A percentile compares a stretch with the other conserved stretches of the same genome.
Evolutionary conservation across 2,329 filamentous ascomycete genomes (phyloP).

Genomic region (Ceratocystis smalleyi): DNA sequence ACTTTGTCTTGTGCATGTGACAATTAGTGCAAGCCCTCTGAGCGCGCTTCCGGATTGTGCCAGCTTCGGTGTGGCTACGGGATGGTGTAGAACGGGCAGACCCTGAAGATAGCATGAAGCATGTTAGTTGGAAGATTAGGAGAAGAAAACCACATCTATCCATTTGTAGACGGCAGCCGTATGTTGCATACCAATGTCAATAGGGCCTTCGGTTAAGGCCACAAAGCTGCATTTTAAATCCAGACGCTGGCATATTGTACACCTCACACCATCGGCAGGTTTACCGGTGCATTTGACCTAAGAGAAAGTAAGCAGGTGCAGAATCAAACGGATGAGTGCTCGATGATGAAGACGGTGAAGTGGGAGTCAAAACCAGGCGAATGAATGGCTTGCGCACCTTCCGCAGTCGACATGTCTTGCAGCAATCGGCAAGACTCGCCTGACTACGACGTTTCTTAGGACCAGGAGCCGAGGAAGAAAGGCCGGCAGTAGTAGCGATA

Average conservation of each 20-base stretch:
- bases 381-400: constrained; percentile 22
- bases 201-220: constrained; percentile 12
- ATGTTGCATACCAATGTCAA: constrained; percentile 15
- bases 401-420: constrained; percentile 27
- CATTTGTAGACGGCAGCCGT: not conserved
- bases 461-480: constrained; percentile 17
- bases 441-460: constrained; percentile 25
- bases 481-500: too few species aligned
- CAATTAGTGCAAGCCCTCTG: constrained; percentile 30
- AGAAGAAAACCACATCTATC: not conserved
- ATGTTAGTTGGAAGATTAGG: constrained; percentile 1
- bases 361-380: not conserved
- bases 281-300: constrained; percentile 31
- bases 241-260: constrained; percentile 27
- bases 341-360: not conserved
- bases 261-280: constrained; percentile 23
- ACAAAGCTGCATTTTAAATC: constrained; percentile 27
- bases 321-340: constrained; percentile 8
- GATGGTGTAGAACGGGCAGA: constrained; percentile 28
- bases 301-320: not conserved
- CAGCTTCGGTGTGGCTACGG: constrained; percentile 29
- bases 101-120: constrained; percentile 11
- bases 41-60: constrained; percentile 28
- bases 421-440: constrained; percentile 22
- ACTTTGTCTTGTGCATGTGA: constrained; percentile 30